Conservation (phyloP, 2,329 filamentous ascomycete species). For the Pseudocercospora pini-densiflorae region DNA sequence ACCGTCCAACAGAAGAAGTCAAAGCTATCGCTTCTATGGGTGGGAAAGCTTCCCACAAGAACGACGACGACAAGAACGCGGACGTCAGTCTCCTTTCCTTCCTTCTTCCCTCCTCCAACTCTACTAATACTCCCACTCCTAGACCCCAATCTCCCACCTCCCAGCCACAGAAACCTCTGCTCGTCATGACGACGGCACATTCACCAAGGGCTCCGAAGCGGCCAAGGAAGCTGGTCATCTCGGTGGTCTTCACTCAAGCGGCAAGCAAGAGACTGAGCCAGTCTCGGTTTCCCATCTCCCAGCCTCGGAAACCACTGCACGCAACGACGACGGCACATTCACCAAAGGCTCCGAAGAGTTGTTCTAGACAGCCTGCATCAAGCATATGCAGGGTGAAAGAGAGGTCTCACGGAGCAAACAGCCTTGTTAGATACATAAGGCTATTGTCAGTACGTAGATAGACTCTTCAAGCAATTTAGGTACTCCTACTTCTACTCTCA, state of each 20-base stretch:
- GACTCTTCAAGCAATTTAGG: too few species aligned
- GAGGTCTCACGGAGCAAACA: too few species aligned
- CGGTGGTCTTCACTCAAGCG: conserved; percentile 26
- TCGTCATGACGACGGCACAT: conserved; percentile 33
- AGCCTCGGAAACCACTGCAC: conserved; percentile 34
- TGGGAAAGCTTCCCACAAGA: conserved; percentile 44
- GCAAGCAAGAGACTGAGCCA: conserved; percentile 17
- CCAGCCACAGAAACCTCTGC: conserved; percentile 23
- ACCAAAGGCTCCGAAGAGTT: conserved; percentile 33
- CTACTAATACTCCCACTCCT: not conserved
- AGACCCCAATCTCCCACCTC: not conserved
- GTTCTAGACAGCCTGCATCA: too few species aligned
- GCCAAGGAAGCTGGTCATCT: conserved; percentile 32
- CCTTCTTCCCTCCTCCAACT: not conserved
- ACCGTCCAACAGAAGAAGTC: conserved; percentile 56
- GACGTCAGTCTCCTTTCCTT: not conserved
- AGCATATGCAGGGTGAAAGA: too few species aligned
- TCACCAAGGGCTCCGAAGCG: conserved; percentile 29
- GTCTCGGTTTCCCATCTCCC: conserved; percentile 30
- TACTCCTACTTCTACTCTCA: too few species aligned
- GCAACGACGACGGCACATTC: conserved; percentile 39
- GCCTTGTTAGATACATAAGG: too few species aligned
- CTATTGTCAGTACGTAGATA: too few species aligned
- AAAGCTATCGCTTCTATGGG: conserved; percentile 55
- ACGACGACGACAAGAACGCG: conserved; percentile 11